These are phyloP conservation scores for Cinnamomum chago DNA, from an alignment of 164 flowering plant genomes.

Conservation along the genomic window DNA sequence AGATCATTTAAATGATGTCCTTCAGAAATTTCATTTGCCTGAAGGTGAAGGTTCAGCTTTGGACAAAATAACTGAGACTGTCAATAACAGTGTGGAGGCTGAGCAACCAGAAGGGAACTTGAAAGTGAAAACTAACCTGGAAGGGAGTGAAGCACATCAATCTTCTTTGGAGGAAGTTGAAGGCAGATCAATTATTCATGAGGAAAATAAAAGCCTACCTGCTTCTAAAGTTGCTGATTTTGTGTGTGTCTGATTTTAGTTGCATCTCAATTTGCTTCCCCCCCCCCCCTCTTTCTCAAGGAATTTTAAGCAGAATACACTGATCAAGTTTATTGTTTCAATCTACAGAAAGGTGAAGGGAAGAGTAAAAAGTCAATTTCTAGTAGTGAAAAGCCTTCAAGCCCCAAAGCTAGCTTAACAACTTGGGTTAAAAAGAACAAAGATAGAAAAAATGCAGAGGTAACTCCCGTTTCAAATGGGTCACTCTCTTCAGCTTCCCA, in stretches of 20 bases:
- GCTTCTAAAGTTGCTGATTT: background rate
- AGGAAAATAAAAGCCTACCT: background rate
- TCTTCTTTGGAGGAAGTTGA: background rate
- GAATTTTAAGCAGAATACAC: constrained; percentile 3
- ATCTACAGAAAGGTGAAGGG: constrained; percentile 1
- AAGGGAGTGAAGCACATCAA: constrained; percentile 2
- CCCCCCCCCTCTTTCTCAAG: background rate
- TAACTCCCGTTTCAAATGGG: constrained; percentile 36
- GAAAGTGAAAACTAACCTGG: background rate
- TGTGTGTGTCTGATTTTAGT: background rate
- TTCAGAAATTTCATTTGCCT: background rate
- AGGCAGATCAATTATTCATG: background rate
- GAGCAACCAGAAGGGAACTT: background rate
- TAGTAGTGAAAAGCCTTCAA: constrained; percentile 27
- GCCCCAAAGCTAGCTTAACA: constrained; percentile 22
- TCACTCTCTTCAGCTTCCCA: constrained; percentile 25
- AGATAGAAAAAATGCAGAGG: constrained; percentile 36
- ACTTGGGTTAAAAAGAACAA: constrained; percentile 32
- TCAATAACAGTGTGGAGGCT: background rate
- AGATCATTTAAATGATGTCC: background rate
- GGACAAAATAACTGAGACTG: background rate
- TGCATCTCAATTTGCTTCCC: constrained; percentile 2
- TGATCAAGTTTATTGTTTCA: background rate
- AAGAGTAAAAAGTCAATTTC: background rate
- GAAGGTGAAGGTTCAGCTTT: background rate